Conservation (phyloP, 371 early-diverging fungal genomes). For the Coemansia sp. region DNA sequence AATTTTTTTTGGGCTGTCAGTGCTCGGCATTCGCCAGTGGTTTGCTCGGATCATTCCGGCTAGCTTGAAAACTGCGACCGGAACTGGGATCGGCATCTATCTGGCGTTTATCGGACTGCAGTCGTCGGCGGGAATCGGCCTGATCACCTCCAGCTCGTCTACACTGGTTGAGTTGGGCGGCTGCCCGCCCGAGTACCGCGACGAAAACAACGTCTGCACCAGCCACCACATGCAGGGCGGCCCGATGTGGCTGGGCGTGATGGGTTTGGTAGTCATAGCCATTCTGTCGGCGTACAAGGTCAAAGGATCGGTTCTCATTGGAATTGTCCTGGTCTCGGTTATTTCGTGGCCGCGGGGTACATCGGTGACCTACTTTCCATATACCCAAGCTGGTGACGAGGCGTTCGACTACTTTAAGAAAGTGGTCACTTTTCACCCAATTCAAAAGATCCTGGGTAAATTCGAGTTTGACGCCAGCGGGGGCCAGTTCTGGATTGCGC, state of each 20-base stretch:
- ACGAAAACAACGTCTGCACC: constrained; percentile 57
- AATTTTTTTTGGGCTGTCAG: constrained; percentile 67
- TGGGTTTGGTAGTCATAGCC: constrained; percentile 70
- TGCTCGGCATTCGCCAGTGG: constrained; percentile 77
- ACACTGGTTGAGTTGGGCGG: constrained; percentile 71
- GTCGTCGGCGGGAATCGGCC: constrained; percentile 74
- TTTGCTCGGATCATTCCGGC: constrained; percentile 70
- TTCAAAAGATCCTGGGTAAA: constrained; percentile 59
- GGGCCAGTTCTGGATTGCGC: constrained; percentile 73
- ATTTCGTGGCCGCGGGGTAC: constrained; percentile 52
- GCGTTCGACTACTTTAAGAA: constrained; percentile 71
- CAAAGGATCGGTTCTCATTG: constrained; percentile 71
- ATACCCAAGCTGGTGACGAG: constrained; percentile 61
- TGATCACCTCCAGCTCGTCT: constrained; percentile 59
- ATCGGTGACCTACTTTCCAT: constrained; percentile 72
- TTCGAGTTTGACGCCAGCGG: constrained; percentile 64
- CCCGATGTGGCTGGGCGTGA: constrained; percentile 70
- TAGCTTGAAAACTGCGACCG: constrained; percentile 70
- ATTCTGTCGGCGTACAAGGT: constrained; percentile 63
- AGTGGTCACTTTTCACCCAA: constrained; percentile 65
- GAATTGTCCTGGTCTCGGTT: constrained; percentile 67
- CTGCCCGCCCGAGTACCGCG: constrained; percentile 58
- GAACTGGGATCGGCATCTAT: constrained; percentile 76
- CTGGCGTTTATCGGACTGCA: constrained; percentile 75
- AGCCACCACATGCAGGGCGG: constrained; percentile 65